Evolutionary conservation across 768 basidiomycete genomes (phyloP), one percentile per base, ranked within the genome.

Genomic region (Clitopilus passeckerianus): DNA sequence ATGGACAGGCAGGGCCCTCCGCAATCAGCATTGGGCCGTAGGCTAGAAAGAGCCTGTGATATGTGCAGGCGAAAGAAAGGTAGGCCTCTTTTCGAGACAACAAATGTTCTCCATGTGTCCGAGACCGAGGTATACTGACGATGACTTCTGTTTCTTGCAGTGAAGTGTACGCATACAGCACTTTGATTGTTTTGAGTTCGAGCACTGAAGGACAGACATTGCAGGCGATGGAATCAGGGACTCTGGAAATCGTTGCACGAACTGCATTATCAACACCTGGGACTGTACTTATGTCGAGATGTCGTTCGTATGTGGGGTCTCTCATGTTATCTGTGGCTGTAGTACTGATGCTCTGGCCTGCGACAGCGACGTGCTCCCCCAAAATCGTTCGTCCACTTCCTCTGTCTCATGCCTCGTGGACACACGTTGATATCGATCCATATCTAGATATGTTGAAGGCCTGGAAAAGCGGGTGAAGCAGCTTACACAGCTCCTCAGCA

Each of bases 51-150:
- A 33, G 91, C 91, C 10, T 94, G 92, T 68, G 91, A 93, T 68
- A 81, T 85, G 0, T 94, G 92, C 71, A 78, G 92, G 43, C 77
- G 89, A 61, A 93, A 93, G 78, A 95, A 95, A 74, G 85, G 90
- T 88, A 56, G 63, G 83, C 72, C 16, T 56, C 33, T 41, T 15
- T n/a, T n/a, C n/a, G 3, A 41, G 37, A n/a, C n/a, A 15, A 15
- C 37, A 15, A 14, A 41, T 14, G n/a, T n/a, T 41, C 10, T 41
- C n/a, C 3, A 30, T 30, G 27, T 12, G 37, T 15, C 37, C 37
- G 14, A 41, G 37, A 41, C 37, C 37, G n/a, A n/a, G 15, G 18
- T 10, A 34, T 15, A 6, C 52, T 44, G 46, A 41, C 27, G 35
- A 18, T n/a, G 62, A 59, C 57, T 57, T 58, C 44, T 44, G 58